These are phyloP conservation scores for Sphagnum tenellum DNA, from an alignment of 225 moss, liverwort and hornwort species.

Conservation along the genomic window DNA sequence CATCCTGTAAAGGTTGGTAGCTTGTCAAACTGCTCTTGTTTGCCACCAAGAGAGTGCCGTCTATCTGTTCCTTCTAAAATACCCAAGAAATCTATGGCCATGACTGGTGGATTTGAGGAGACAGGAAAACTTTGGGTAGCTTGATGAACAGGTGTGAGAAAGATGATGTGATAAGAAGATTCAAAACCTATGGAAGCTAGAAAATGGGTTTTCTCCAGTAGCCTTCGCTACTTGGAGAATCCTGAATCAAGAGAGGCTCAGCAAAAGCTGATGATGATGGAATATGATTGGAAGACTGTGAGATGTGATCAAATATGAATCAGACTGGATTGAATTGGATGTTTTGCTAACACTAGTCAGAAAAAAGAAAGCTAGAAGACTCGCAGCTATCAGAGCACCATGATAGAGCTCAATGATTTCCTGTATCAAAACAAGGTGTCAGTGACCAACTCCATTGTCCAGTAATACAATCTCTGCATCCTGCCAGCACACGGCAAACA, in stretches of 20 bases:
- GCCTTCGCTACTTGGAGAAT: too few species aligned
- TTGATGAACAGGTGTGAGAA: conserved; percentile 2
- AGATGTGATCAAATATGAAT: background rate
- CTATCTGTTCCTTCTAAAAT: conserved; percentile 81
- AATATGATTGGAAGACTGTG: conserved; percentile 13
- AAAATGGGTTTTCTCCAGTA: background rate
- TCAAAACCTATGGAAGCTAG: background rate
- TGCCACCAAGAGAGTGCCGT: conserved; percentile 53
- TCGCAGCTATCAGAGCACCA: conserved; percentile 57
- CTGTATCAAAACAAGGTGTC: conserved; percentile 99
- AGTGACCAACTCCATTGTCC: conserved; percentile 77
- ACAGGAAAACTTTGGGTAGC: too few species aligned
- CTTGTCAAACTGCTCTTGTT: conserved; percentile 91
- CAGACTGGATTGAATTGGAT: background rate
- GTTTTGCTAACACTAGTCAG: conserved; percentile 29
- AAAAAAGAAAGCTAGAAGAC: conserved; percentile 51
- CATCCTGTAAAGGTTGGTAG: conserved; percentile 78
- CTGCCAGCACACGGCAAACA: conserved; percentile 43
- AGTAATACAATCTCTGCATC: conserved; percentile 27
- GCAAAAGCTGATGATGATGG: conserved; percentile 8
- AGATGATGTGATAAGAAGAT: too few species aligned
- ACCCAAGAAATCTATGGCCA: conserved; percentile 39
- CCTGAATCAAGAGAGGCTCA: conserved; percentile 22
- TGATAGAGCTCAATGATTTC: conserved; percentile 87
- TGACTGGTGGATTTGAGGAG: too few species aligned